Conservation (phyloP, 2,329 filamentous ascomycete genomes). For the Ambrosiella xylebori region DNA sequence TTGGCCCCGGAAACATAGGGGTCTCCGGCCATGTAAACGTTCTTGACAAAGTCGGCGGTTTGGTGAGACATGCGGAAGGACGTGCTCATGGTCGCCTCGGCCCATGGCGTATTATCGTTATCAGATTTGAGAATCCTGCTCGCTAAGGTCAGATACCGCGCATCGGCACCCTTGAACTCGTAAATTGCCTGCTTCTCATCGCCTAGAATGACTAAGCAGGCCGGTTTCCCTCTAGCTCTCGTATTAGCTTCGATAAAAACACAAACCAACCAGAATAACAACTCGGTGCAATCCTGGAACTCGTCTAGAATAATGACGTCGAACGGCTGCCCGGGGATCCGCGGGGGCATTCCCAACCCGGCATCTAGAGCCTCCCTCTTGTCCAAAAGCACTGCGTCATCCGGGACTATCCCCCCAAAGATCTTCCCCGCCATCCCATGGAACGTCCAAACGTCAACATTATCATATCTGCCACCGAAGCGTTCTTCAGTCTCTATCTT, state of each 20-base stretch:
- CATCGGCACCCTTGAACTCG: constrained; percentile 18
- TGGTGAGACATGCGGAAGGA: constrained; percentile 18
- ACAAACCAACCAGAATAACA: constrained; percentile 17
- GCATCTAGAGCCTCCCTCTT: constrained; percentile 6
- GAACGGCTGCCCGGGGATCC: constrained; percentile 13
- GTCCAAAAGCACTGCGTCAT: constrained; percentile 14
- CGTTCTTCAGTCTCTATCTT: constrained; percentile 17
- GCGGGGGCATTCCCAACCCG: constrained; percentile 14
- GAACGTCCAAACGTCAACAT: constrained; percentile 17
- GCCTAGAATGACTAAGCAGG: constrained; percentile 18
- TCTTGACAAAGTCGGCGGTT: constrained; percentile 18
- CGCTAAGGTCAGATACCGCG: constrained; percentile 17
- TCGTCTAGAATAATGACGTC: constrained; percentile 21
- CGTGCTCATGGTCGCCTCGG: constrained; percentile 14
- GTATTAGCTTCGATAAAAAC: constrained; percentile 17
- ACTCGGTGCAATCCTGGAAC: constrained; percentile 19
- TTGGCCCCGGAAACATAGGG: constrained; percentile 18
- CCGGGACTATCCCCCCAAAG: constrained; percentile 13
- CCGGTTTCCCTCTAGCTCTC: constrained; percentile 10
- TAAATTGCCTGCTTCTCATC: constrained; percentile 20
- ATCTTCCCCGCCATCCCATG: constrained; percentile 17
- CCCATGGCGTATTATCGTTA: constrained; percentile 15
- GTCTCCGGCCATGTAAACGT: constrained; percentile 17
- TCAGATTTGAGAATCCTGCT: constrained; percentile 15
- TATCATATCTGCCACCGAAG: constrained; percentile 13